phyloP scores from a whole-genome alignment of 2,329 filamentous ascomycete species.

The Paramyrothecium sp. region DNA sequence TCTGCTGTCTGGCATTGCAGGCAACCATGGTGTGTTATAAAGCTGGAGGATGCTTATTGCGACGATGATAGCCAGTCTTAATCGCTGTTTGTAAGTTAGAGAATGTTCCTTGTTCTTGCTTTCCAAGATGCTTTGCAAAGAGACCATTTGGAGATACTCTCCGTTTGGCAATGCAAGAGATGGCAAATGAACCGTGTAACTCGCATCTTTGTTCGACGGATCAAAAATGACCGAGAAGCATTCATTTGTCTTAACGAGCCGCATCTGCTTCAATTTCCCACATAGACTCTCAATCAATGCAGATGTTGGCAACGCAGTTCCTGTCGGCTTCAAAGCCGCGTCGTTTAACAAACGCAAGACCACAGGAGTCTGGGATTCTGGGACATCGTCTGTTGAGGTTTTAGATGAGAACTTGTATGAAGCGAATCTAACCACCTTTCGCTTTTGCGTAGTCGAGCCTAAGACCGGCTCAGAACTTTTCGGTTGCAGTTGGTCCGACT shows the following conservation, averaged over 20 bases:
- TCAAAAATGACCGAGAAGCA: background rate
- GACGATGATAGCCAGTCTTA: conserved; percentile 9
- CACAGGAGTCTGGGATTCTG: background rate
- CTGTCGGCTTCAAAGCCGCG: background rate
- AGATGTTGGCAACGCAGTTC: background rate
- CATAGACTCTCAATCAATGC: background rate
- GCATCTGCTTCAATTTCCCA: background rate
- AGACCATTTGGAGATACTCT: conserved; percentile 4
- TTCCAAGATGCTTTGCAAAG: conserved; percentile 4
- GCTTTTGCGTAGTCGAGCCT: background rate
- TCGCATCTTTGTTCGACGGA: background rate
- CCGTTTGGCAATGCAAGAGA: conserved; percentile 6
- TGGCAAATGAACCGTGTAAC: background rate
- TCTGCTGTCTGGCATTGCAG: conserved; percentile 1
- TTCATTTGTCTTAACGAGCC: background rate
- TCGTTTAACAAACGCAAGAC: background rate
- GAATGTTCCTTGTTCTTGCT: background rate
- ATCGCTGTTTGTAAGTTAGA: background rate
- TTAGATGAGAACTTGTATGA: background rate
- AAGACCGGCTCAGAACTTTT: background rate
- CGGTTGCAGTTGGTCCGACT: background rate
- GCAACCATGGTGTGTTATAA: conserved; percentile 14
- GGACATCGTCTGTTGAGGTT: background rate
- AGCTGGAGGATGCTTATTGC: conserved; percentile 13
- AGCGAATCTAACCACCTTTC: background rate